Evolutionary conservation across 2,329 filamentous ascomycete species (phyloP), one percentile per base, ranked within the genome.

Genomic region (Fusarium guadeloupense): DNA sequence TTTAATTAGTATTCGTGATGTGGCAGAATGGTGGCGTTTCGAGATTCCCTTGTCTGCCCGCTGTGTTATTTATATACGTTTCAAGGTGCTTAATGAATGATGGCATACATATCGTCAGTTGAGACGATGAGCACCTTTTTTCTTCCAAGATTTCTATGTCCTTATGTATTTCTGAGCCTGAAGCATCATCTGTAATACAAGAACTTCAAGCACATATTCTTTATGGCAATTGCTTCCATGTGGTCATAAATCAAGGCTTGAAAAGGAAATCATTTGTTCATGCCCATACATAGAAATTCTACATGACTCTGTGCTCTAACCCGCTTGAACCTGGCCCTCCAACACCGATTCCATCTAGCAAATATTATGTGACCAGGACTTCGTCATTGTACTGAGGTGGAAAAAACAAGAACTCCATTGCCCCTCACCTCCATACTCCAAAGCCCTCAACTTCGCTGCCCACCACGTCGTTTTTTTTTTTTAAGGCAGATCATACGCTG

Each of bases 351-450:
- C 46, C 38, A 39, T 64, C 39, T 64, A 64, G 56, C 38, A 49
- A 56, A 53, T 61, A 64, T 64, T 62, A 62, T 39, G 34, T 25
- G 51, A 39, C 38, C 41, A 64, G 38, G 25, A 31, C 23, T 31
- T 46, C 30, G n/a, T 41, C 43, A 13, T 37, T 38, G 45, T 37
- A 30, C 25, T 25, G 41, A 19, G n/a, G 20, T 45, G 40, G 33
- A 53, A 58, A 45, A 47, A 51, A 14, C 31, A 65, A 44, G 7
- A 64, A 64, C 61, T 62, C 61, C 56, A 57, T 47, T 48, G 37
- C 17, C 45, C 38, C 49, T 23, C 51, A 31, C 35, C 47, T 42
- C 37, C 44, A 25, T 64, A 62, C 57, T 57, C 60, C 60, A 56
- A 56, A 25, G 40, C 58, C 60, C 37, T 46, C 55, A 57, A 64